A percentile compares a stretch with the other conserved stretches of the same genome.
These are phyloP conservation scores for Ophiostoma tasmaniense DNA, from an alignment of 2,329 filamentous ascomycete genomes.

Conservation along the genomic window DNA sequence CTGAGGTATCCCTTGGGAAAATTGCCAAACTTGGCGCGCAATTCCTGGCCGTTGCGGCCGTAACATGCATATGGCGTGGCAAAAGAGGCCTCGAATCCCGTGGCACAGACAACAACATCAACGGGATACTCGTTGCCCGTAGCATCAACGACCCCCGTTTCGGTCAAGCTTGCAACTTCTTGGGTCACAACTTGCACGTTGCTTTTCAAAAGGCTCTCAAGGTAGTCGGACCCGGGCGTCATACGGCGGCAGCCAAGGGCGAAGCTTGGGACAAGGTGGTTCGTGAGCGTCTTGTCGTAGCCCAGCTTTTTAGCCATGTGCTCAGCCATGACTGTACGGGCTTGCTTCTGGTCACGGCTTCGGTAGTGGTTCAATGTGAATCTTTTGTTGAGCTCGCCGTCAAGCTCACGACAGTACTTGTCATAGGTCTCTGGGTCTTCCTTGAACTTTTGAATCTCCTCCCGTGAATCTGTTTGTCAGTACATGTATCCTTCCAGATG, in stretches of 20 bases:
- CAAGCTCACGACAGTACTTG: conserved; percentile 15
- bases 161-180: conserved; percentile 30
- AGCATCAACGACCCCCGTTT: conserved; percentile 24
- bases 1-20: conserved; percentile 46
- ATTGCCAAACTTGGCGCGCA: conserved; percentile 30
- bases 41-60: conserved; percentile 12
- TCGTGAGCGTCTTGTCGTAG: neutral
- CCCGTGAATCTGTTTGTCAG: conserved; percentile 34
- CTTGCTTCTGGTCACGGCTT: conserved; percentile 14
- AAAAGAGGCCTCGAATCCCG: conserved; percentile 30
- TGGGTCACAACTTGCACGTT: conserved; percentile 37
- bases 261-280: conserved; percentile 9
- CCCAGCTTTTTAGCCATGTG: conserved; percentile 32
- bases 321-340: conserved; percentile 36
- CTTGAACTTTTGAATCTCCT: conserved; percentile 49
- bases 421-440: conserved; percentile 32
- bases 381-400: conserved; percentile 17
- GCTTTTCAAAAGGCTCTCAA: conserved; percentile 33
- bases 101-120: conserved; percentile 29
- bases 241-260: conserved; percentile 33
- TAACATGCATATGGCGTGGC: conserved; percentile 25
- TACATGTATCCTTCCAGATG: conserved; percentile 13
- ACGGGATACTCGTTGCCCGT: conserved; percentile 25
- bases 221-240: conserved; percentile 35
- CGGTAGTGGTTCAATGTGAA: conserved; percentile 13